Conservation (phyloP, 2,329 filamentous ascomycete genomes). For the Botrytis hyacinthi region DNA sequence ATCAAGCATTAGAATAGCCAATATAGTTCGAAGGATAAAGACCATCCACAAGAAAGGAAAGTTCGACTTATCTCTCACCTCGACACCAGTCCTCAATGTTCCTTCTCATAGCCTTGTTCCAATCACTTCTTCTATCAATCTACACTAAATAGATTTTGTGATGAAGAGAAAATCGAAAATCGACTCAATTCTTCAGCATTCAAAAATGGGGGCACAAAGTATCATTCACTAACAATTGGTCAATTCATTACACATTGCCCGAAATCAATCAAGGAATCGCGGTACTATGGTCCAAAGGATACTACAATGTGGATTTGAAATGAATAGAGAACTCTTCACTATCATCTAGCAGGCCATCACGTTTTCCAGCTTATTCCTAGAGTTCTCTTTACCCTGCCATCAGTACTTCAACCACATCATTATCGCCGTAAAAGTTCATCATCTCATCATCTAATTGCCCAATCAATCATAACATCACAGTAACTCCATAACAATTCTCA, state of each 20-base stretch:
- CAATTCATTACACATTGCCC: background rate
- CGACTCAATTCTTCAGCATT: background rate
- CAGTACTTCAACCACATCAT: background rate
- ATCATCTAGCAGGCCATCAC: background rate
- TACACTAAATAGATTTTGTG: background rate
- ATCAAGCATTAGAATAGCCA: too few species aligned
- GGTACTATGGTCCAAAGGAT: background rate
- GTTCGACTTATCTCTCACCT: background rate
- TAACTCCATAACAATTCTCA: background rate
- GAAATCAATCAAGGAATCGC: background rate
- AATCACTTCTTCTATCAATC: background rate
- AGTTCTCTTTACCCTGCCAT: background rate
- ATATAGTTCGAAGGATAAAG: background rate
- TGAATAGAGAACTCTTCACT: background rate
- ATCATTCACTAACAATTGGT: background rate
- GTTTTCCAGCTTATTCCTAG: background rate
- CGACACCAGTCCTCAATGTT: background rate
- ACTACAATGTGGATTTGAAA: background rate
- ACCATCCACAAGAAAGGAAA: background rate
- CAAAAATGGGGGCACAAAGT: background rate
- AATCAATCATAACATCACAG: background rate
- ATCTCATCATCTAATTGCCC: background rate
- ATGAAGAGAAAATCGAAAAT: background rate
- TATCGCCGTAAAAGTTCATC: background rate
- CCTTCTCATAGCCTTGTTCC: background rate